Base-by-base conservation (phyloP, 2,329 filamentous ascomycete genomes). In the Fragosphaeria purpurea region DNA sequence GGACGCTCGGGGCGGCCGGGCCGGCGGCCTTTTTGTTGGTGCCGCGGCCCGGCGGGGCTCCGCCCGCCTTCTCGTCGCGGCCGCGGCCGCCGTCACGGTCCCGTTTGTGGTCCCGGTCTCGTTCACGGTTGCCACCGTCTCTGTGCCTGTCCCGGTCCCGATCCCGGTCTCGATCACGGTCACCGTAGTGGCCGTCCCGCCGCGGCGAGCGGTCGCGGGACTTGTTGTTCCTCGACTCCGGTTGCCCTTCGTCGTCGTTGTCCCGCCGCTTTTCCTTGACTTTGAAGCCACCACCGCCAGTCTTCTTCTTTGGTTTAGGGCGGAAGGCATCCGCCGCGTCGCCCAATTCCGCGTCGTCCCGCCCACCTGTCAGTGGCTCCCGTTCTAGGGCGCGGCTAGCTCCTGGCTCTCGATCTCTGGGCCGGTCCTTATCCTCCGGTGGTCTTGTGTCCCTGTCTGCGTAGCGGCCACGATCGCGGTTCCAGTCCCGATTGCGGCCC, bases 231-330 rank as follows among this genome's bases (percentile, higher is more conserved):
- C 44, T 59, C 65, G 34, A 75, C 50, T 13, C 31, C 71, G 40
- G 22, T 22, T 70, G 67, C 39, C 72, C 68, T 39, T 67, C 64
- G 6, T 62, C 62, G 46, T 71, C 68, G 10, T 67, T 63, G 54
- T 73, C 68, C 47, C 74, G 65, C 40, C 74, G 70, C 58, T 71
- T 75, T 48, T 79, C 76, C 58, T 82, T 83, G 70, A 75, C 82
- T 57, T 73, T 73, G 57, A 82, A 79, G 8, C 77, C 76, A 5
- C 75, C 72, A 32, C 55, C 55, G 5, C 41, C 43, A 13, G 47
- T 33, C 51, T 55, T 57, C 51, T 55, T 57, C 42, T 56, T 57
- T 44, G 52, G 51, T 39, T 56, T 52, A 3, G 51, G 50, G 13
- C 50, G 50, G 47, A 52, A 70, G 65, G 63, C 65, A 59, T 47